phyloP scores from a whole-genome alignment of 2,329 filamentous ascomycete species.

The Scedosporium boydii region DNA sequence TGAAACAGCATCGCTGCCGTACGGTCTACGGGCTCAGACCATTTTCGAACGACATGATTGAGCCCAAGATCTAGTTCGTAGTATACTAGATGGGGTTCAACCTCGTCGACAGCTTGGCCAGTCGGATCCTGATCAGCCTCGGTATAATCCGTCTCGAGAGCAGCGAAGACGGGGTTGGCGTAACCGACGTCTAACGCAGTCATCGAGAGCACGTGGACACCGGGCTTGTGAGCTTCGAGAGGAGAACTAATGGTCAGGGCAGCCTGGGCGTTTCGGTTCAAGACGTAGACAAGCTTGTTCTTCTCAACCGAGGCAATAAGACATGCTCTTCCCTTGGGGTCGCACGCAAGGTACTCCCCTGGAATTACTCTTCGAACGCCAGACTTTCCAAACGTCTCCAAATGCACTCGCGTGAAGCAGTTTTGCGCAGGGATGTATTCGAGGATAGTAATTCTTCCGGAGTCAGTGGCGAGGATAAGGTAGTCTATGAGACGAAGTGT shows the following conservation, averaged over 20 bases:
- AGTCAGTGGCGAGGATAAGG: slow-evolving; percentile 91
- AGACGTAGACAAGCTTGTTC: slow-evolving; percentile 98
- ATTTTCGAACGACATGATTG: slow-evolving; percentile 94
- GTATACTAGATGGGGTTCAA: slow-evolving; percentile 73
- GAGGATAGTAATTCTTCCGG: slow-evolving; percentile 85
- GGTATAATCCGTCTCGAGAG: slow-evolving; percentile 86
- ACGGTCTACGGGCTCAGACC: slow-evolving; percentile 88
- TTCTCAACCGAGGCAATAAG: slow-evolving; percentile 93
- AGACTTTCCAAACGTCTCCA: slow-evolving; percentile 98
- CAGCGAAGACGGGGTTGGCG: slow-evolving; percentile 92
- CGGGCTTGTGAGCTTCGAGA: slow-evolving; percentile 88
- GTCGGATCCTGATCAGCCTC: slow-evolving; percentile 87
- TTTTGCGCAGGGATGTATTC: slow-evolving; percentile 85
- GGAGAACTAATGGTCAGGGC: slow-evolving; percentile 96
- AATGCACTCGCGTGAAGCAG: slow-evolving; percentile 77
- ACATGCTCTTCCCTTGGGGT: slow-evolving; percentile 92
- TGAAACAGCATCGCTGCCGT: slow-evolving; percentile 87
- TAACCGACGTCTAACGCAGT: slow-evolving; percentile 91
- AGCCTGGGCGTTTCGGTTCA: slow-evolving; percentile 90
- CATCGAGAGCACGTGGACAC: slow-evolving; percentile 80
- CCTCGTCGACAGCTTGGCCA: slow-evolving; percentile 68
- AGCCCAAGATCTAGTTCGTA: slow-evolving; percentile 95
- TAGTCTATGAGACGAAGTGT: slow-evolving; percentile 57
- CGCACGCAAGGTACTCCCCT: slow-evolving; percentile 89
- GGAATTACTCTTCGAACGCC: slow-evolving; percentile 88